Evolutionary conservation across 495 filamentous ascomycete genomes (phyloP), one percentile per base, ranked within the genome.

Genomic region (Penicillium cosmopolitanum): DNA sequence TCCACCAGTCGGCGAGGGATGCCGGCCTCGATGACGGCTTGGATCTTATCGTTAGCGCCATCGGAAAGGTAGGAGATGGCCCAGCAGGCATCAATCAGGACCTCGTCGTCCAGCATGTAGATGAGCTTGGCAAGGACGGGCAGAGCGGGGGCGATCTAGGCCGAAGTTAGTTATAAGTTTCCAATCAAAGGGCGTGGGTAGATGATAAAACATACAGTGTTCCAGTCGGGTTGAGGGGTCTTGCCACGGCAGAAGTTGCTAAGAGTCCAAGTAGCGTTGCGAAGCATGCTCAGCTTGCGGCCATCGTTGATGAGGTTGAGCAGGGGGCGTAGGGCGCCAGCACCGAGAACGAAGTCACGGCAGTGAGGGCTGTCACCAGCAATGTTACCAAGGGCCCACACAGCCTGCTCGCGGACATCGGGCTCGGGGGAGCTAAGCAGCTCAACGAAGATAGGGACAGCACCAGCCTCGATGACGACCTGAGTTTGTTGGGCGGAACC

Each of bases 171-270:
- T 31, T n/a, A 47, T 9, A 50, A 19, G 5, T 34, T 31, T 31
- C 8, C 8, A 31, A 31, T 38, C 34, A 6, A 60, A 11, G 10
- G 57, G 68, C 23, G 48, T 3, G 9, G 42, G 16, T 34, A 50
- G 7, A 5, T 9, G 42, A 40, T 12, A 8, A 44, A 46, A 66
- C 60, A 64, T 81, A 97, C 93, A 3, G 92, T 97, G 69, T 88
- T 84, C 96, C 96, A 99, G 72, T 99, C 95, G 18, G 96, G 96
- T 77, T 99, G 96, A 38, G 96, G 96, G 4, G 93, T 97, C 85
- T 98, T 99, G 76, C 96, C 96, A 83, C 96, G 94, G 80, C 96
- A 99, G 81, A 99, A 99, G 81, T 99, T 99, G 82, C 96, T 98
- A 52, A 99, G 82, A 23, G 96, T 99, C 96, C 96, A 99, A 25